A percentile compares a stretch with the other conserved stretches of the same genome.
Conservation (phyloP, 371 early-diverging fungal species). For the Mortierella sp. region DNA sequence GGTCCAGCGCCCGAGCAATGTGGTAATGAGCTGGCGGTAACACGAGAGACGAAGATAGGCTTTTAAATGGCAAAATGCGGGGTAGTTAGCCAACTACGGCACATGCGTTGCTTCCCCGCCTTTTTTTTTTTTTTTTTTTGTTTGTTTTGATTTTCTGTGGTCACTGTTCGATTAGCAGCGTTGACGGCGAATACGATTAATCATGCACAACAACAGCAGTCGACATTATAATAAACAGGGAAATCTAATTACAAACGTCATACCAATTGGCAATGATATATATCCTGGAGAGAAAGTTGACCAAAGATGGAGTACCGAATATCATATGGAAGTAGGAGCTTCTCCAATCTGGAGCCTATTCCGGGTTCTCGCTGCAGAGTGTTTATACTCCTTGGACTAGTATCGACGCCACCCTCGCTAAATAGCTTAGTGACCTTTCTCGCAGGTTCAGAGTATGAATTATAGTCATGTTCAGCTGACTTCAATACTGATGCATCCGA, state of each 20-base stretch:
- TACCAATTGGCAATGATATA: constrained; percentile 49
- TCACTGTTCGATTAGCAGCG: neutral
- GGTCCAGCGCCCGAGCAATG: neutral
- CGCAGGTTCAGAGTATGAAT: neutral
- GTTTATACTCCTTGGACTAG: neutral
- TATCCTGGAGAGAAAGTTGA: constrained; percentile 39
- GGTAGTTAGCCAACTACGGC: constrained; percentile 14
- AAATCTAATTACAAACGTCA: neutral
- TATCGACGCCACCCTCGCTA: neutral
- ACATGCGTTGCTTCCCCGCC: constrained; percentile 43
- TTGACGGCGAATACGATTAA: neutral
- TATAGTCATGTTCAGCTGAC: neutral
- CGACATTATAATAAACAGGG: neutral
- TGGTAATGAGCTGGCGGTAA: neutral
- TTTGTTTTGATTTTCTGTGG: too few relatives aligned
- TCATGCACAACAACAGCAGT: neutral
- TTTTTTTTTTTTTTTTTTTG: constrained; percentile 22
- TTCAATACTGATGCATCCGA: neutral
- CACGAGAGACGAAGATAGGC: constrained; percentile 10
- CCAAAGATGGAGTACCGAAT: constrained; percentile 55
- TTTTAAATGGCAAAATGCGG: constrained; percentile 50
- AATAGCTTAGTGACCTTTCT: neutral
- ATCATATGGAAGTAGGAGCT: constrained; percentile 43
- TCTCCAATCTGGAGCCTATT: constrained; percentile 23
- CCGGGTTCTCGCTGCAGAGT: neutral